These are phyloP conservation scores for Corymbia maculata DNA, from an alignment of 345 rosid genomes.

Conservation along the genomic window DNA sequence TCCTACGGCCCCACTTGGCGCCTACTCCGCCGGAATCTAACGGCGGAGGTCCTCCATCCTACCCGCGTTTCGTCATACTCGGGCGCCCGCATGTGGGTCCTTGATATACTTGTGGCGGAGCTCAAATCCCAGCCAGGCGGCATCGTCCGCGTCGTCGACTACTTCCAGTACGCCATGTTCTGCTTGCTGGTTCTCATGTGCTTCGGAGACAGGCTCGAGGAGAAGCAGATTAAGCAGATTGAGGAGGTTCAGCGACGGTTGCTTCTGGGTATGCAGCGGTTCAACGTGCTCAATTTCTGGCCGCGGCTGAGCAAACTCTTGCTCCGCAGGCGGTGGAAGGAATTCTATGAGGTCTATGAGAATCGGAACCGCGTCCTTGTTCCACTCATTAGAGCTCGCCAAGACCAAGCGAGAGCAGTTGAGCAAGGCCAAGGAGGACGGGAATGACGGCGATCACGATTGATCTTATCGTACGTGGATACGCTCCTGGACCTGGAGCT, in stretches of 20 bases:
- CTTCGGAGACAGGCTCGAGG: not conserved
- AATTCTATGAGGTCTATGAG: not conserved
- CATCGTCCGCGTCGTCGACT: not conserved
- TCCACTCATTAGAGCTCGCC: not conserved
- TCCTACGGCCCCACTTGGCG: not conserved
- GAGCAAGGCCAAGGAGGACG: not conserved
- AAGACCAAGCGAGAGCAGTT: not conserved
- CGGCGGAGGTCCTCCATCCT: not conserved
- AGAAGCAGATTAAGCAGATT: not conserved
- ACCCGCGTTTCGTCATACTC: not conserved
- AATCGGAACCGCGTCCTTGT: not conserved
- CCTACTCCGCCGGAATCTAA: not conserved
- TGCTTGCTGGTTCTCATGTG: not conserved
- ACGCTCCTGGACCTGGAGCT: not conserved
- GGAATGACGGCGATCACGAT: not conserved
- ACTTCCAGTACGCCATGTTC: not conserved
- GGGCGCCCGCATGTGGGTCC: not conserved
- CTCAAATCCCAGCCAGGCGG: not conserved
- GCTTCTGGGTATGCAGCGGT: not conserved
- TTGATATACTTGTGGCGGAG: not conserved
- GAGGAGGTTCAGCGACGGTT: not conserved
- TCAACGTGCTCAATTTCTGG: not conserved
- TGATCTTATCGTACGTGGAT: not conserved
- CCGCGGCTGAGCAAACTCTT: not conserved
- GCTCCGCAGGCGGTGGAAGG: not conserved